Base-by-base conservation (phyloP, 2,329 filamentous ascomycete genomes). In the Colletotrichum caudatum region DNA sequence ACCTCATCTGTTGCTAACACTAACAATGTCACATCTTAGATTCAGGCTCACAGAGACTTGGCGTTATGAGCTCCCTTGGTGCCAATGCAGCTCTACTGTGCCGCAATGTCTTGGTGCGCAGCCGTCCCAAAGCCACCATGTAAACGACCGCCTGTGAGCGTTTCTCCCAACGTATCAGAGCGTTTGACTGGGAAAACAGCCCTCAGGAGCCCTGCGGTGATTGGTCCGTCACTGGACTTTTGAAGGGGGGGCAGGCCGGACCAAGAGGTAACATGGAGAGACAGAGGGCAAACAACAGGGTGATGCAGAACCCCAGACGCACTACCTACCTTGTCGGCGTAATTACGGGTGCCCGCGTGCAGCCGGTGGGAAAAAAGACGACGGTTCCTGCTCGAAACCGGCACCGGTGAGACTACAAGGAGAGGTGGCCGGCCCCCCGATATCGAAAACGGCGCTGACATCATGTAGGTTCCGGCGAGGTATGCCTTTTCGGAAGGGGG, bases 401-500 rank as follows among this genome's bases (percentile, higher is more conserved):
- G 20, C 26, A n/a, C 39, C 46, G 11, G 46, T 39, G 26, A 16
- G 5, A 16, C 33, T 35, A 12, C 33, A 20, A 7, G 14, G 3
- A 37, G 33, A 18, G 29, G 2, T n/a, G 35, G 35, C 46, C 12
- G 26, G 7, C 14, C 16, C 14, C 11, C 35, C 5, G 2, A 20
- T 41, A 26, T 37, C n/a, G 60, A 63, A 63, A 63, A 63, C 46
- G 46, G 60, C 23, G 35, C 35, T 63, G 60, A 51, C 60, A 63
- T 63, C 35, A 63, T 63, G 50, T 62, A 16, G 33, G 26, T 63
- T 16, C 46, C 41, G 46, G 41, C 7, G 44, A 37, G 33, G 12
- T n/a, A 46, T 61, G 46, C 44, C 2, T 29, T 53, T 63, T 11
- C 4, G 14, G 8, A 33, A 29, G 7, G 29, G 29, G 9, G 26